Evolutionary conservation across 345 rosid species (phyloP).

Genomic region (Heritiera littoralis): DNA sequence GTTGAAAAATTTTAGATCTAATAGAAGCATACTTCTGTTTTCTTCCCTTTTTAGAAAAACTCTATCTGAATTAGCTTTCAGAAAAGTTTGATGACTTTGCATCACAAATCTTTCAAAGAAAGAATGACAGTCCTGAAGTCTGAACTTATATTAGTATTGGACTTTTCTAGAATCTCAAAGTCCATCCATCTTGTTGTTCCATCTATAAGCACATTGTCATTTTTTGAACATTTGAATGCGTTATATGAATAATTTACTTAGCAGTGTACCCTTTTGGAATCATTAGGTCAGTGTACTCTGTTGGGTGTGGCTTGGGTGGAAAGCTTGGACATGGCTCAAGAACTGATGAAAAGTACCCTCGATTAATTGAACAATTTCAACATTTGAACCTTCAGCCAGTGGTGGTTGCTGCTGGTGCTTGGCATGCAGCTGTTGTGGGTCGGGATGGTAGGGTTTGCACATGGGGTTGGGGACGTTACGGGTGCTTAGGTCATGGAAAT

Average conservation of each 20-base stretch:
- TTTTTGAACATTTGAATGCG: not conserved
- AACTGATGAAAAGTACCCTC: constrained; percentile 81
- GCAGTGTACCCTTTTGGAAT: constrained; percentile 21
- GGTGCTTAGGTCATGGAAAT: constrained; percentile 93
- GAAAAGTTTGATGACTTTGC: not conserved
- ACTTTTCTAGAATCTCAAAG: not conserved
- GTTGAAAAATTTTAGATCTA: too few species aligned
- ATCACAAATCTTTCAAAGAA: not conserved
- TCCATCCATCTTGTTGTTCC: not conserved
- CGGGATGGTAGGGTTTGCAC: constrained; percentile 91
- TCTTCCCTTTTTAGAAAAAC: too few species aligned
- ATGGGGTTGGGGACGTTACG: constrained; percentile 98
- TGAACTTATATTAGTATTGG: constrained; percentile 2
- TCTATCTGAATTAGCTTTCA: not conserved
- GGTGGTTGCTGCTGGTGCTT: constrained; percentile 92
- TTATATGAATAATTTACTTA: constrained; percentile 18
- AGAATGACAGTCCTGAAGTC: not conserved
- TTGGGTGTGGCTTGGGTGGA: constrained; percentile 98
- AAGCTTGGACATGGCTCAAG: constrained; percentile 91
- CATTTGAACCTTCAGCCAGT: constrained; percentile 72
- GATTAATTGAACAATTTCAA: constrained; percentile 78
- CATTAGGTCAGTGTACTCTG: constrained; percentile 90
- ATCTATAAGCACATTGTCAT: not conserved
- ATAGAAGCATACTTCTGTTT: not conserved
- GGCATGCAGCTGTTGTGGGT: constrained; percentile 99